These are phyloP conservation scores for Phaeoacremonium minimum DNA, from an alignment of 2,329 filamentous ascomycete genomes.

Conservation along the genomic window DNA sequence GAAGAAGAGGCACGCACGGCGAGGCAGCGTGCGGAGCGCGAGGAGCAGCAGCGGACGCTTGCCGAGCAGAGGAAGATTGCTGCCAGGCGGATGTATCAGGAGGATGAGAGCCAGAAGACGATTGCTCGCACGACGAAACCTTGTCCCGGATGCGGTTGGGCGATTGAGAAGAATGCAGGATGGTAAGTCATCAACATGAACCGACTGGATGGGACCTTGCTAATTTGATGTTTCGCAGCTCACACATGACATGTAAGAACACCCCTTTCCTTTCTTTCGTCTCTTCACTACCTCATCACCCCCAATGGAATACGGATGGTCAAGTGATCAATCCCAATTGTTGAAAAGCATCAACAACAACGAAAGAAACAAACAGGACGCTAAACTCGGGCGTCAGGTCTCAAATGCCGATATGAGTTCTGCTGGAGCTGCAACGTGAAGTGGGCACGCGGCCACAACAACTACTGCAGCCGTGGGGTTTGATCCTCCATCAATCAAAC, in stretches of 20 bases:
- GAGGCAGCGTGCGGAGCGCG: slow-evolving; percentile 1
- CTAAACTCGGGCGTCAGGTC: slow-evolving; percentile 1
- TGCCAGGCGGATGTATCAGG: slow-evolving; percentile 6
- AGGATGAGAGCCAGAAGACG: slow-evolving; percentile 6
- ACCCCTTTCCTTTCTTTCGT: neutral
- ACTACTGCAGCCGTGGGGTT: no score
- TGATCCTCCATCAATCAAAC: no score
- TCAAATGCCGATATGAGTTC: slow-evolving; percentile 9
- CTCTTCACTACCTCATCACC: no score
- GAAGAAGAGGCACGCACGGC: neutral
- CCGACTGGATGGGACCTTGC: neutral
- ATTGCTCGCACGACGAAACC: slow-evolving; percentile 10
- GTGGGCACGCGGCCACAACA: no score
- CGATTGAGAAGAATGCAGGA: slow-evolving; percentile 13
- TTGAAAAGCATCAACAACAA: no score
- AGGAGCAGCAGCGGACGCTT: slow-evolving; percentile 1
- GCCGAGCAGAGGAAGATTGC: slow-evolving; percentile 3
- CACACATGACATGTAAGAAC: slow-evolving; percentile 15
- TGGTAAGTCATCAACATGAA: slow-evolving; percentile 6
- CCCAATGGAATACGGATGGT: no score
- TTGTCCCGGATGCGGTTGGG: slow-evolving; percentile 10
- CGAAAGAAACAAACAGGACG: neutral
- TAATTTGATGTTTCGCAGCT: slow-evolving; percentile 4
- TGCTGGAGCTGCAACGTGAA: slow-evolving; percentile 10
- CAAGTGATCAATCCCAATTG: no score